Conservation (phyloP, 805 yeast genomes). For the Wickerhamiella sergipiensis region DNA sequence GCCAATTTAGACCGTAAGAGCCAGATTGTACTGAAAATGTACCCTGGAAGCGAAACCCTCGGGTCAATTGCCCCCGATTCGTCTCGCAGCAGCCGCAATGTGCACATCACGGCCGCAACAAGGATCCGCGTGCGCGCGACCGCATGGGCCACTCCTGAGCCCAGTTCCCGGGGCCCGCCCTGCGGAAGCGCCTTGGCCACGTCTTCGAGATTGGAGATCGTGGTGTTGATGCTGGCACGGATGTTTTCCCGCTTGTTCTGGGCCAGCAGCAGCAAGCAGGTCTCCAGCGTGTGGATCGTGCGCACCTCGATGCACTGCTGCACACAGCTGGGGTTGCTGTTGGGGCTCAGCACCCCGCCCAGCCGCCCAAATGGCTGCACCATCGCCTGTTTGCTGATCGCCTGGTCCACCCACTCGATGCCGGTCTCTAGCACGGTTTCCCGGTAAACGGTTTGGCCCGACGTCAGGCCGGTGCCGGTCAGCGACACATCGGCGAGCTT, state of each 20-base stretch:
- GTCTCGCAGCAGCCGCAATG: not conserved
- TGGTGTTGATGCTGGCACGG: not conserved
- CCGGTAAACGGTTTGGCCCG: not conserved
- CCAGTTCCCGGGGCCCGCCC: not conserved
- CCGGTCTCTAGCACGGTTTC: not conserved
- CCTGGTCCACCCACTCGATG: not conserved
- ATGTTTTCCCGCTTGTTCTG: not conserved
- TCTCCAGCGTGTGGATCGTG: not conserved
- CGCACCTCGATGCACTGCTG: not conserved
- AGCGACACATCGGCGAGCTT: conserved; percentile 2
- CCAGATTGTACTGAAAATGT: conserved; percentile 3
- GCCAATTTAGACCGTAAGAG: conserved; percentile 3
- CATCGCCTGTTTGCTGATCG: not conserved
- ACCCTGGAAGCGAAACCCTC: not conserved
- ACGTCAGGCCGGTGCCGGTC: not conserved
- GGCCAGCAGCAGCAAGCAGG: not conserved
- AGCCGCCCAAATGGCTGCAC: not conserved
- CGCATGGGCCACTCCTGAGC: not conserved
- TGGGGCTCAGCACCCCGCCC: not conserved
- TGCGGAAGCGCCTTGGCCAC: not conserved
- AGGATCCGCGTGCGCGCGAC: not conserved
- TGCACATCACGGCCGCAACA: not conserved
- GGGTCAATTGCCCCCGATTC: not conserved
- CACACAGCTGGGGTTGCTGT: not conserved
- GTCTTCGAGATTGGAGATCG: not conserved